Evolutionary conservation across 306 rosid species (phyloP).

Genomic region (Lathyrus oleraceus): DNA sequence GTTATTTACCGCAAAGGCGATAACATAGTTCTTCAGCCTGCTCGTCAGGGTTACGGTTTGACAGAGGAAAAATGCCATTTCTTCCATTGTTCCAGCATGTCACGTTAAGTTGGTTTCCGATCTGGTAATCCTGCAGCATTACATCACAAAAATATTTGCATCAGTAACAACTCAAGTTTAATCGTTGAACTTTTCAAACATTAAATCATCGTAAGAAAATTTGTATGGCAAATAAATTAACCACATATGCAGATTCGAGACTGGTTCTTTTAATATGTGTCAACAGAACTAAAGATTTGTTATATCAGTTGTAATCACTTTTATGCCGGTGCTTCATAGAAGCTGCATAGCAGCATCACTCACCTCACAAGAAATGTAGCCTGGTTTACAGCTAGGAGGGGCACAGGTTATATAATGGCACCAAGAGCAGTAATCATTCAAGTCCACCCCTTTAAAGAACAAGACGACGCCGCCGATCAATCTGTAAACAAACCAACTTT

Average conservation of each 20-base stretch:
- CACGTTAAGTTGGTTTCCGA: background rate
- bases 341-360: constrained; percentile 22
- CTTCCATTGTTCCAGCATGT: too few relatives aligned
- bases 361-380: constrained; percentile 40
- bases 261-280: background rate
- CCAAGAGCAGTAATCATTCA: constrained; percentile 56
- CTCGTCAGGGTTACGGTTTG: too few relatives aligned
- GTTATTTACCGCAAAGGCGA: too few relatives aligned
- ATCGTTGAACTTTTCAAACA: background rate
- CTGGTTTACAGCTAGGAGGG: constrained; percentile 50
- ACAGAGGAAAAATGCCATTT: too few relatives aligned
- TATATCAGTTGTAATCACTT: too few relatives aligned
- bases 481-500: constrained; percentile 36
- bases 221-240: background rate
- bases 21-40: too few relatives aligned
- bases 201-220: background rate
- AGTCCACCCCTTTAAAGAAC: constrained; percentile 46
- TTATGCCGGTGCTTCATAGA: background rate
- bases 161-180: background rate
- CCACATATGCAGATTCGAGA: background rate
- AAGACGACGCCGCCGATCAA: constrained; percentile 38
- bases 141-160: background rate
- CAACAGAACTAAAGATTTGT: too few relatives aligned
- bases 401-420: constrained; percentile 59
- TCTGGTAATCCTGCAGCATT: constrained; percentile 34